A percentile compares a stretch with the other conserved stretches of the same genome.
These are phyloP conservation scores for Candida albicans DNA, from an alignment of 1,139 yeast genomes.

Conservation along the genomic window DNA sequence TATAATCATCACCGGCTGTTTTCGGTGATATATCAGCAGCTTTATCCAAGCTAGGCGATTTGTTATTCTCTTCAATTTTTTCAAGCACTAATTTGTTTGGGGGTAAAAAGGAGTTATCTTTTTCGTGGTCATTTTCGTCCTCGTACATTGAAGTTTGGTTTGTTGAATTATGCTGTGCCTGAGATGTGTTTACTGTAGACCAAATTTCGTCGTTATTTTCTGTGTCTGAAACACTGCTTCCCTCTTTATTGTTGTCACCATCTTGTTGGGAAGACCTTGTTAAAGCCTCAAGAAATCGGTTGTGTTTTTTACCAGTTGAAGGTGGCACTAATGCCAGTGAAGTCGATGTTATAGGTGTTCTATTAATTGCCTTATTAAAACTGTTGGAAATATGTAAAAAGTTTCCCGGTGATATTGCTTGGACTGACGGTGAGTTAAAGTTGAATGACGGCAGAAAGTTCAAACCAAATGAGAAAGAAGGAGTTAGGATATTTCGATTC, in stretches of 20 bases:
- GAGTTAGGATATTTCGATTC: constrained; percentile 22
- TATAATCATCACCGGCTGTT: not conserved
- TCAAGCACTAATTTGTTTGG: constrained; percentile 27
- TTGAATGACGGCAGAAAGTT: constrained; percentile 48
- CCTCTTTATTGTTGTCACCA: constrained; percentile 1
- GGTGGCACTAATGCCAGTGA: not conserved
- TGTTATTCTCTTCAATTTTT: constrained; percentile 7
- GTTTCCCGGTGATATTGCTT: constrained; percentile 38
- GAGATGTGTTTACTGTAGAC: constrained; percentile 27
- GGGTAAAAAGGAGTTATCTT: constrained; percentile 26
- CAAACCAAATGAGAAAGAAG: constrained; percentile 42
- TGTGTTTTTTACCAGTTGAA: constrained; percentile 3
- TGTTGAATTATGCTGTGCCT: constrained; percentile 22
- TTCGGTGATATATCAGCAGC: constrained; percentile 8
- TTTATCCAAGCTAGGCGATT: constrained; percentile 9
- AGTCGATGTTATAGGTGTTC: constrained; percentile 1
- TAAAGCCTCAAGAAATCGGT: constrained; percentile 11
- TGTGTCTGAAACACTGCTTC: not conserved
- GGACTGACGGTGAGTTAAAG: constrained; percentile 36
- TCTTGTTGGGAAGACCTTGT: constrained; percentile 1
- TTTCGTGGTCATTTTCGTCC: constrained; percentile 14
- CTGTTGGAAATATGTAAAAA: constrained; percentile 29
- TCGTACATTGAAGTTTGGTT: constrained; percentile 33
- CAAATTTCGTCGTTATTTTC: constrained; percentile 28
- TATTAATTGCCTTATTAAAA: constrained; percentile 15